Conservation (phyloP, 257 asterid genomes). For the Phtheirospermum japonicum region DNA sequence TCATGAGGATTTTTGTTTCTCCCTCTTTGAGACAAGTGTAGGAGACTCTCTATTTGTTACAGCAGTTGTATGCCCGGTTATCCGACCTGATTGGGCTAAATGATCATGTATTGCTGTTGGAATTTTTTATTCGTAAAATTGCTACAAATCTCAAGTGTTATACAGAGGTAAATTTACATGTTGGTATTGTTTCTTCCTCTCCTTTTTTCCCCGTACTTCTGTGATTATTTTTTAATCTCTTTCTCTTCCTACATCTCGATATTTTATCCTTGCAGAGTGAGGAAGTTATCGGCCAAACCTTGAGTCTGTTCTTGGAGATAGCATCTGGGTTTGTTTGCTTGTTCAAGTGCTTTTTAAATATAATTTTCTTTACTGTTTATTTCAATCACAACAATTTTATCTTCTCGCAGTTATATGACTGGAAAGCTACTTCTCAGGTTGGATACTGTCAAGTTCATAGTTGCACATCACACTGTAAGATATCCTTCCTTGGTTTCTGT, state of each 20-base stretch:
- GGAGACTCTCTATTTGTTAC: constrained; percentile 46
- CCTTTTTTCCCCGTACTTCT: no score
- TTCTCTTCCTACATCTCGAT: constrained; percentile 31
- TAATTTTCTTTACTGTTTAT: constrained; percentile 14
- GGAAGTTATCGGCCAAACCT: constrained; percentile 84
- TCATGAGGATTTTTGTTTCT: constrained; percentile 23
- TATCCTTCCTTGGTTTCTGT: constrained; percentile 16
- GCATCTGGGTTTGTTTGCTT: constrained; percentile 81
- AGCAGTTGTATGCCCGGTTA: constrained; percentile 91
- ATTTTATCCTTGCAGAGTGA: constrained; percentile 54
- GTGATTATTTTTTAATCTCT: no score
- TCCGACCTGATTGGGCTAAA: constrained; percentile 96
- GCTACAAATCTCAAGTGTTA: constrained; percentile 92
- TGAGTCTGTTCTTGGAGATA: constrained; percentile 89
- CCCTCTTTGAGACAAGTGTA: constrained; percentile 18
- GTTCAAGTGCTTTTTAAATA: neutral
- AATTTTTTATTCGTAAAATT: constrained; percentile 79
- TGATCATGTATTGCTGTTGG: constrained; percentile 86
- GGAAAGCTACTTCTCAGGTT: constrained; percentile 91
- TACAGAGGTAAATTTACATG: constrained; percentile 54
- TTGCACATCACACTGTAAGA: constrained; percentile 78
- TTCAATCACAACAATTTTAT: constrained; percentile 21
- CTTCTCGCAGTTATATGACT: constrained; percentile 76
- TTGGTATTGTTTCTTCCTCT: constrained; percentile 21
- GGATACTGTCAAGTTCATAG: constrained; percentile 86